Evolutionary conservation across 345 rosid genomes (phyloP), one percentile per base, ranked within the genome.

Genomic region (Rhizophora mangle): DNA sequence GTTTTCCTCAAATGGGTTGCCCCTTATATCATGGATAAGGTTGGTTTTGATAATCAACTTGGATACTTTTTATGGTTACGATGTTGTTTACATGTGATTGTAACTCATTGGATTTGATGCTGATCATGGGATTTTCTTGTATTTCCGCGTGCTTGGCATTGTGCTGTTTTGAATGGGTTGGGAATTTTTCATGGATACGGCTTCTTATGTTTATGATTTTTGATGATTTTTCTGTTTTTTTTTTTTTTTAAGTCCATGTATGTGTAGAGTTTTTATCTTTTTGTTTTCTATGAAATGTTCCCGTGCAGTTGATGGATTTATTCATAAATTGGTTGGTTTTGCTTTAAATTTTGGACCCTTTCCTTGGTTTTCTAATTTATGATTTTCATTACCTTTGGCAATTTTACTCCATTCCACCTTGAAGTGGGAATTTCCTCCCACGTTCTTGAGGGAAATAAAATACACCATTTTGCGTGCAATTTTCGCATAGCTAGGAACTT

Each of bases 11-110:
- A 85, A 81, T 94, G 98, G 98, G 82, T 94, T 65, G 93, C 87
- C 53, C 98, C 98, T 0, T 91, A 80, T 85, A 67, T 94, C 67
- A 94, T 94, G 84, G 96, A 94, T 47, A 91, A 89, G 93, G 97
- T 91, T 34, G 20, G 76, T 65, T 7, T 60, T 71, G 11, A 16
- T 74, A 31, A 24, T 32, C 19, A 54, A 37, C 19, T 52, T 62
- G 19, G 8, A 20, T 46, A 30, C 6, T 31, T 37, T 52, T 49
- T 7, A 34, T 1, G 9, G 18, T 34, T n/a, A 27, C 24, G 13
- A 26, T 4, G 2, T 19, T 20, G 27, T 32, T 10, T 19, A 2
- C 46, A 16, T 57, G 53, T 43, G 32, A 36, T 60, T 57, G 46
- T 9, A 30, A 43, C 13, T 39, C 24, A 30, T 11, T 55, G 65